Evolutionary conservation across 169 alveolate genomes (phyloP).

Genomic region (Eimeria acervulina): DNA sequence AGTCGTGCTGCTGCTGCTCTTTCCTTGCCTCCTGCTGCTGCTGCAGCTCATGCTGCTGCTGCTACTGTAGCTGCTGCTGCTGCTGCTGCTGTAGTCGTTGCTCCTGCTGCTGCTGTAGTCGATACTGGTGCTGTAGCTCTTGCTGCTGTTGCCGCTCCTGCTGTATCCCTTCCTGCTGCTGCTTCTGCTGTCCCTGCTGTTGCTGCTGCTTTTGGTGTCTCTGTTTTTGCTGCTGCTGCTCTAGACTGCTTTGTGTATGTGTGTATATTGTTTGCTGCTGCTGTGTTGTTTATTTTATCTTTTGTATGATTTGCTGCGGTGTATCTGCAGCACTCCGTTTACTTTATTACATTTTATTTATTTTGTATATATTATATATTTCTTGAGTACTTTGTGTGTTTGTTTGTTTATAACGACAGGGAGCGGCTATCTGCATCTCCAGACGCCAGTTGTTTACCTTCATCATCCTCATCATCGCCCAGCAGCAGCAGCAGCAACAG

Average conservation of each 20-base stretch:
- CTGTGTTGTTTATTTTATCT: no score
- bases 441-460: no score
- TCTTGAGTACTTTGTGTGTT: neutral
- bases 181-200: neutral
- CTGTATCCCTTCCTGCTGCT: conserved; percentile 12
- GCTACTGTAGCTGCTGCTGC: neutral
- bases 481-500: neutral
- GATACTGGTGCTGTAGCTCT: neutral
- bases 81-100: neutral
- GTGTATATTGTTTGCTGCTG: no score
- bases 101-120: neutral
- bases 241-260: no score
- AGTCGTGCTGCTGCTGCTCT: neutral
- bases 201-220: neutral
- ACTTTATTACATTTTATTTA: no score
- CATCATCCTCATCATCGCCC: no score
- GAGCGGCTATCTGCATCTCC: no score
- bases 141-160: neutral
- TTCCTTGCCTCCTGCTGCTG: neutral
- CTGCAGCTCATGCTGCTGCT: conserved; percentile 4
- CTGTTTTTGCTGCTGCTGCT: neutral
- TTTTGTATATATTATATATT: neutral
- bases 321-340: no score
- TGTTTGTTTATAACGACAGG: neutral
- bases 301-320: no score